A percentile compares a stretch with the other conserved stretches of the same genome.
Conservation (phyloP, 2,329 filamentous ascomycete genomes). For the Fonsecaea nubica region DNA sequence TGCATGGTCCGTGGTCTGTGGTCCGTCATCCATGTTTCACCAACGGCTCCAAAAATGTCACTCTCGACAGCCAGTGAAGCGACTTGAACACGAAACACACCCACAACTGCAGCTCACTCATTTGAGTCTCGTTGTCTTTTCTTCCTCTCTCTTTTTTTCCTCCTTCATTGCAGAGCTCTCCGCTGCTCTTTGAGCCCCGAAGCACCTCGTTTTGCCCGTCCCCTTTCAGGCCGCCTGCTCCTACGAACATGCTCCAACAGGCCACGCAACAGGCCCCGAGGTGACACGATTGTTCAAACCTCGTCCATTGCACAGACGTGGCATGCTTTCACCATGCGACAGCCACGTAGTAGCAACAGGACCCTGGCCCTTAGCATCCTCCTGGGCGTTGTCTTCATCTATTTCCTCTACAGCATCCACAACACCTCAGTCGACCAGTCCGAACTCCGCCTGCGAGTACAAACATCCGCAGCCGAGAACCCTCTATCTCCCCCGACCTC, state of each 20-base stretch:
- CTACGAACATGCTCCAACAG: conserved; percentile 60
- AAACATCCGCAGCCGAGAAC: conserved; percentile 67
- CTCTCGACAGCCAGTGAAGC: not conserved
- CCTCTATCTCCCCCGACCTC: conserved; percentile 76
- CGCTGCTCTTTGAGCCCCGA: not conserved
- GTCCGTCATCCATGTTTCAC: not conserved
- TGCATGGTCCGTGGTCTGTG: not conserved
- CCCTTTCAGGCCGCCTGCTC: conserved; percentile 60
- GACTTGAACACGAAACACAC: not conserved
- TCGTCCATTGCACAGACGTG: conserved; percentile 15
- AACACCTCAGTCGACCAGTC: conserved; percentile 28
- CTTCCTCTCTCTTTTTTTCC: not conserved
- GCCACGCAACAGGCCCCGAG: conserved; percentile 52
- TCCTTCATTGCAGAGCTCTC: not conserved
- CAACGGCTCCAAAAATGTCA: not conserved
- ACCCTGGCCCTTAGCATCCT: conserved; percentile 31
- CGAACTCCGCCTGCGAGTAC: conserved; percentile 54
- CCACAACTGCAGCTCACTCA: conserved; percentile 1
- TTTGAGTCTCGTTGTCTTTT: not conserved
- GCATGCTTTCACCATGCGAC: conserved; percentile 38
- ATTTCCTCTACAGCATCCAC: conserved; percentile 35
- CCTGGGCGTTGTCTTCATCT: conserved; percentile 36
- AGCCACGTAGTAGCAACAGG: conserved; percentile 33
- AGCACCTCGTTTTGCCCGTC: not conserved
- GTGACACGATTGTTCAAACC: conserved; percentile 26